These are phyloP conservation scores for Stenocarpella maydis DNA, from an alignment of 2,329 filamentous ascomycete species.

Conservation along the genomic window DNA sequence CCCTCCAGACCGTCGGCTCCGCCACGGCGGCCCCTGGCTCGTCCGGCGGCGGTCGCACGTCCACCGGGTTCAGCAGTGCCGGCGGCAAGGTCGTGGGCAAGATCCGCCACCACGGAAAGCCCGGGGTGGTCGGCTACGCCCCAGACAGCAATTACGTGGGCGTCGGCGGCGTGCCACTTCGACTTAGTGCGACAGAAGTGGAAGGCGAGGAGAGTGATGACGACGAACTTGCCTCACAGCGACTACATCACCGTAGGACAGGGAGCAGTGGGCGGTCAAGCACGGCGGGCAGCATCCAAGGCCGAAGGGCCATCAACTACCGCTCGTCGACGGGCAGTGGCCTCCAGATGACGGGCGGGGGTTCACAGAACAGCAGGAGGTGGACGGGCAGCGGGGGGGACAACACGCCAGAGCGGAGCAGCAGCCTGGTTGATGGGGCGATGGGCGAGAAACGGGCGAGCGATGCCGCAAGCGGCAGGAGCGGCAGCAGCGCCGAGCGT, in stretches of 20 bases:
- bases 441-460: constrained; percentile 47
- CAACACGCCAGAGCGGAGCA: constrained; percentile 62
- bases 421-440: constrained; percentile 59
- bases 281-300: constrained; percentile 54
- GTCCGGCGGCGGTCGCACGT: constrained; percentile 60
- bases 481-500: constrained; percentile 66
- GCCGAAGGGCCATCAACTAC: constrained; percentile 57
- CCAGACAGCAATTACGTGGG: constrained; percentile 78
- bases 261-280: constrained; percentile 81
- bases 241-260: constrained; percentile 71
- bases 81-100: constrained; percentile 77
- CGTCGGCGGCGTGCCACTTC: constrained; percentile 83
- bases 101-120: constrained; percentile 87
- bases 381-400: constrained; percentile 35
- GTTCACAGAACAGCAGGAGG: constrained; percentile 34
- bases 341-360: constrained; percentile 34
- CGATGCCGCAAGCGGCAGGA: constrained; percentile 57
- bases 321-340: constrained; percentile 53
- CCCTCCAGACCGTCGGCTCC: constrained; percentile 81
- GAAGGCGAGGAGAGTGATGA: constrained; percentile 87
- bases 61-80: constrained; percentile 67
- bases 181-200: constrained; percentile 93
- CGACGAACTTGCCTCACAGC: constrained; percentile 63
- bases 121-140: constrained; percentile 79
- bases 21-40: constrained; percentile 57